phyloP scores from a whole-genome alignment of 768 basidiomycete genomes.

The Clathrus columnatus region DNA sequence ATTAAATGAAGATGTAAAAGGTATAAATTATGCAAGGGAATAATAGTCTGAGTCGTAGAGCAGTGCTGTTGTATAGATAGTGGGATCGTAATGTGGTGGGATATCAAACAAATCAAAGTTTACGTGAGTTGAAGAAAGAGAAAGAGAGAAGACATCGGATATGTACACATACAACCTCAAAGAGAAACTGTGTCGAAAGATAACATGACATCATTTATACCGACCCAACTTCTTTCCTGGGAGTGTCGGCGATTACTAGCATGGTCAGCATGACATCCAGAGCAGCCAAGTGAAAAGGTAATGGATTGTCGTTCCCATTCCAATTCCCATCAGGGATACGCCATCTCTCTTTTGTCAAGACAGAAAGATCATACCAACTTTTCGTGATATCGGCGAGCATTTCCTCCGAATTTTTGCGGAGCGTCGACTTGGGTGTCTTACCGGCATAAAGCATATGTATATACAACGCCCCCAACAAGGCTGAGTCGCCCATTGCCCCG shows the following conservation, averaged over 20 bases:
- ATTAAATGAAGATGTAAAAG: too few relatives aligned
- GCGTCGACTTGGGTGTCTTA: constrained; percentile 34
- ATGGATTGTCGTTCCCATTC: constrained; percentile 35
- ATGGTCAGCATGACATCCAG: constrained; percentile 14
- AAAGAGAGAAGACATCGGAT: not conserved
- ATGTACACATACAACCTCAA: not conserved
- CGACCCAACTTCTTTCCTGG: not conserved
- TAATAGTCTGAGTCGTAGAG: not conserved
- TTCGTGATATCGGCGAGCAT: constrained; percentile 47
- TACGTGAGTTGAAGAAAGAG: not conserved
- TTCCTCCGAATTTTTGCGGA: constrained; percentile 24
- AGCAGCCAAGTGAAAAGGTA: constrained; percentile 72
- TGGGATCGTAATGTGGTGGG: not conserved
- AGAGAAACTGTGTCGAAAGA: not conserved
- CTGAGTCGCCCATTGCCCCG: constrained; percentile 28
- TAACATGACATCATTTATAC: not conserved
- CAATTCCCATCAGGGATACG: constrained; percentile 15
- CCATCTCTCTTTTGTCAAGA: constrained; percentile 46
- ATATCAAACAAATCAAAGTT: not conserved
- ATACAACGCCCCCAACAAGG: constrained; percentile 44
- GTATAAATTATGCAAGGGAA: not conserved
- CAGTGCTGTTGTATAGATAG: not conserved
- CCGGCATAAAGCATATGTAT: constrained; percentile 51
- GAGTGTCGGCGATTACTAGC: not conserved
- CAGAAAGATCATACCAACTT: constrained; percentile 62